These are phyloP conservation scores for Fusarium continuum DNA, from an alignment of 2,329 filamentous ascomycete genomes.

Conservation along the genomic window DNA sequence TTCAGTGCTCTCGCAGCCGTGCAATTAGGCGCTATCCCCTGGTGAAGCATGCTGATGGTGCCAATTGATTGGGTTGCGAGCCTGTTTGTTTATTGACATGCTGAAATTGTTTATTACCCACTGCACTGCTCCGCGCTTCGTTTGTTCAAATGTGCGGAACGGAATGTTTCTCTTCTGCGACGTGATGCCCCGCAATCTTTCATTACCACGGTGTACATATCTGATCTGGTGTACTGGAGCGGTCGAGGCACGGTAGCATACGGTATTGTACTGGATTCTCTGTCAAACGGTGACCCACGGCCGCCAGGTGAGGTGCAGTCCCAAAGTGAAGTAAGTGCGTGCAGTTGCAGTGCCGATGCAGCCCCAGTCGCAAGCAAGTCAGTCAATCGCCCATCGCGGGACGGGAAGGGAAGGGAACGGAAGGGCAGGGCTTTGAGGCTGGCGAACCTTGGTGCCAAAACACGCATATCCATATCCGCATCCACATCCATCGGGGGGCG, in stretches of 20 bases:
- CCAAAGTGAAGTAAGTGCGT: conserved; percentile 25
- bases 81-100: conserved; percentile 42
- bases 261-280: conserved; percentile 13
- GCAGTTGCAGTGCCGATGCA: conserved; percentile 31
- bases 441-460: conserved; percentile 35
- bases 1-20: conserved; percentile 26
- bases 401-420: conserved; percentile 22
- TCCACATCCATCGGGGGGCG: conserved; percentile 5
- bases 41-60: conserved; percentile 16
- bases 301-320: conserved; percentile 19
- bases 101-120: conserved; percentile 44
- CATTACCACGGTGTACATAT: conserved; percentile 29
- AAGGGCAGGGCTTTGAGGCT: conserved; percentile 26
- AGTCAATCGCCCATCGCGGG: conserved; percentile 23
- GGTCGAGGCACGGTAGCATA: conserved; percentile 25
- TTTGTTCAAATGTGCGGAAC: conserved; percentile 11
- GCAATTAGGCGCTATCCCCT: conserved; percentile 38
- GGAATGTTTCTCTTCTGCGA: conserved; percentile 38
- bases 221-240: conserved; percentile 20
- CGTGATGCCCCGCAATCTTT: conserved; percentile 31
- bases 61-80: conserved; percentile 36
- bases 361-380: conserved; percentile 19
- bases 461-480: no score
- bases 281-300: not conserved
- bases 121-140: conserved; percentile 18